These are phyloP conservation scores for Acmispon strigosus DNA, from an alignment of 306 rosid genomes.

Conservation along the genomic window DNA sequence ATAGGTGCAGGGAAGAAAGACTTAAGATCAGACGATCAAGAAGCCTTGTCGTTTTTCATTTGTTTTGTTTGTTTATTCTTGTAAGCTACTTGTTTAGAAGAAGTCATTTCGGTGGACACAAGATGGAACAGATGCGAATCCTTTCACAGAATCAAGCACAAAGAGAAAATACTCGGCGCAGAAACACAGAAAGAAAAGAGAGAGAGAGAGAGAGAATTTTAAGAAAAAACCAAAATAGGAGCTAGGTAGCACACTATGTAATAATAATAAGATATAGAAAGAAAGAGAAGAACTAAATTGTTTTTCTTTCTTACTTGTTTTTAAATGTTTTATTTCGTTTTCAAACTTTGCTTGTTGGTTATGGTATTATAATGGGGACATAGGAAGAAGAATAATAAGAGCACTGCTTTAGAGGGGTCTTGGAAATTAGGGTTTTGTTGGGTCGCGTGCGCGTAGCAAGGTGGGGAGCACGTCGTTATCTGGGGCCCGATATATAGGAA, in stretches of 20 bases:
- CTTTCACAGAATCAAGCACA: slow-evolving; percentile 39
- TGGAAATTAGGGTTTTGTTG: slow-evolving; percentile 82
- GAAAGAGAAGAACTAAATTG: slow-evolving; percentile 19
- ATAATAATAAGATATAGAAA: slow-evolving; percentile 20
- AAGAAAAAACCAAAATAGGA: not conserved
- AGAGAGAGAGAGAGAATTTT: not conserved
- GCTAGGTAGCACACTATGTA: not conserved
- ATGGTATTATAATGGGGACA: not conserved
- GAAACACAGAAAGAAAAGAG: not conserved
- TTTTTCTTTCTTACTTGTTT: not conserved
- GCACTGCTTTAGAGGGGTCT: slow-evolving; percentile 43
- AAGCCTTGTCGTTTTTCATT: not conserved
- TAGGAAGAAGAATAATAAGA: not conserved
- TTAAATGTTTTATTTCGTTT: not conserved
- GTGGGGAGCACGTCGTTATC: slow-evolving; percentile 62
- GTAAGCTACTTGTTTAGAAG: not conserved
- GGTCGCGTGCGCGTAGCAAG: slow-evolving; percentile 71
- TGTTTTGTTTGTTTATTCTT: not conserved
- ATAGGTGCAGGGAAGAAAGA: not conserved
- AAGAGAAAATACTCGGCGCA: not conserved
- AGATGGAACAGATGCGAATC: slow-evolving; percentile 53
- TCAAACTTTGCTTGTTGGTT: not conserved
- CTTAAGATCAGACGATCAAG: slow-evolving; percentile 18
- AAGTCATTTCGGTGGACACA: slow-evolving; percentile 28
- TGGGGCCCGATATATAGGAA: slow-evolving; percentile 27